A percentile compares a stretch with the other conserved stretches of the same genome.
phyloP scores from a whole-genome alignment of 768 basidiomycete genomes.

The Agrocybe pediades region DNA sequence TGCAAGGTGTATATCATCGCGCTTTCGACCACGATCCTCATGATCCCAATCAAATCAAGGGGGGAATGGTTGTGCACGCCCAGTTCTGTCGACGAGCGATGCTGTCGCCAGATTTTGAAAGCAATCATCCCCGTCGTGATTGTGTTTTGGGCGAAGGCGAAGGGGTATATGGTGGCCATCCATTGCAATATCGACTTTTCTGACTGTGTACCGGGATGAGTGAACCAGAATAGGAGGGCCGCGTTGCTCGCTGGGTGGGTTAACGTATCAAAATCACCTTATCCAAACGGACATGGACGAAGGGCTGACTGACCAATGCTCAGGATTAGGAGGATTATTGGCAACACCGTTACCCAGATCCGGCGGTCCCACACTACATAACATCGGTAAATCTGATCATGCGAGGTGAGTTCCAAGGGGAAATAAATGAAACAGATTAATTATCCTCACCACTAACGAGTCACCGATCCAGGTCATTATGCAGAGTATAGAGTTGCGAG shows the following conservation, averaged over 20 bases:
- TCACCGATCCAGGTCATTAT: conserved; percentile 23
- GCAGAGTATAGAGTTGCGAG: conserved; percentile 10
- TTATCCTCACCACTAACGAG: conserved; percentile 12
- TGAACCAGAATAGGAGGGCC: conserved; percentile 16
- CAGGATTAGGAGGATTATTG: conserved; percentile 16
- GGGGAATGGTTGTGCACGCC: conserved; percentile 16
- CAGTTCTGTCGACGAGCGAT: conserved; percentile 17
- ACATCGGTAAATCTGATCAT: conserved; percentile 21
- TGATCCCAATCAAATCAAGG: conserved; percentile 21
- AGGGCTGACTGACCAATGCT: conserved; percentile 16
- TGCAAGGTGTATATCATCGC: conserved; percentile 31
- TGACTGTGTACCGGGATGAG: conserved; percentile 15
- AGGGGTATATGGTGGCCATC: conserved; percentile 21
- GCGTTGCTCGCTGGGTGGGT: conserved; percentile 12
- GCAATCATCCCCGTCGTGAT: conserved; percentile 28
- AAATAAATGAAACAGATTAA: not conserved
- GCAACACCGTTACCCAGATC: conserved; percentile 19
- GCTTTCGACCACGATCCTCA: conserved; percentile 33
- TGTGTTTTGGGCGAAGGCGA: conserved; percentile 24
- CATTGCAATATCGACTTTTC: conserved; percentile 8
- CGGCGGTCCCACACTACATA: conserved; percentile 26
- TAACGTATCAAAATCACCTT: not conserved
- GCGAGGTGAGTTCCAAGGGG: not conserved
- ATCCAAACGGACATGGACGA: not conserved
- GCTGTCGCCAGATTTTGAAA: conserved; percentile 23